Evolutionary conservation across 2,329 filamentous ascomycete genomes (phyloP), one percentile per base, ranked within the genome.

Genomic region (Sclerotinia subarctica): DNA sequence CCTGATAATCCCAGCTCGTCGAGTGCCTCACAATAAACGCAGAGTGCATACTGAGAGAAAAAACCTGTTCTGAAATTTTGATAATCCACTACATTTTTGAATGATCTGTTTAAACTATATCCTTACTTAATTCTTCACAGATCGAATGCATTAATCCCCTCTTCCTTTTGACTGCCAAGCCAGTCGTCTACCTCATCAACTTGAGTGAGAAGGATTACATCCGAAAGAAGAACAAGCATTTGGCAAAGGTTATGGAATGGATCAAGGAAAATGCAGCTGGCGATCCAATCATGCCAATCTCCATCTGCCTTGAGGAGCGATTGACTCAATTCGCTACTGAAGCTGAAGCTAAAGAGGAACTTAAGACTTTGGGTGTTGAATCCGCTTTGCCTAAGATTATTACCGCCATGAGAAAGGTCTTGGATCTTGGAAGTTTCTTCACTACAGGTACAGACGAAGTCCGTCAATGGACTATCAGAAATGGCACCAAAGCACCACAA

Each of bases 1-100:
- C 93, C 94, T 91, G 91, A 77, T 92, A 94, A 96, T 92, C 95
- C 95, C 95, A 99, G 95, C 95, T 99, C 95, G 91, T 97, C 90
- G 94, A 98, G 90, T 88, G 86, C 87, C 90, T 91, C 88, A 86
- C 82, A 81, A 82, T 82, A 81, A 88, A 92, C 88, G 86, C 85
- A 84, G 90, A 92, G 90, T 85, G 84, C 85, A 87, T 88, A 79
- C 82, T 97, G 94, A 96, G 93, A 97, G 90, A 85, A 91, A 72
- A 77, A 77, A 74, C 76, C 72, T 73, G 73, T 75, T 78, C 76
- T 78, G 76, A 78, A 70, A 63, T 73, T 44, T 64, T 62, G 46
- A 60, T 52, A 49, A 70, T 70, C 35, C 66, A 32, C 32, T 24
- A 32, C 21, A 44, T 24, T 13, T 21, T 15, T 66, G 44, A 32